phyloP scores from a whole-genome alignment of 2,329 filamentous ascomycete species.

The Mycocentrospora acerina region DNA sequence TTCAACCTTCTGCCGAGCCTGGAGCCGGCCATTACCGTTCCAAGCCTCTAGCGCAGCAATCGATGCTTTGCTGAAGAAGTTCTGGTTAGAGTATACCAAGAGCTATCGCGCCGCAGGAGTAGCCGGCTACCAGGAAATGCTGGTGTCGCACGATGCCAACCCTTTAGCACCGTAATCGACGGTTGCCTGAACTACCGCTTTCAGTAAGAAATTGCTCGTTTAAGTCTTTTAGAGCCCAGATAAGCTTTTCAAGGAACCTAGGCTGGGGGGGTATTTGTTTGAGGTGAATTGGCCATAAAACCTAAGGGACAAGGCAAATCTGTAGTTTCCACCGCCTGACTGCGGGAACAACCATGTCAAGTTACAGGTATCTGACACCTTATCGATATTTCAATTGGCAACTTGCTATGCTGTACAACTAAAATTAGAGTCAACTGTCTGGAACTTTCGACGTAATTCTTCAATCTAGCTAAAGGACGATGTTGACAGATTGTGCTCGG shows the following conservation, averaged over 20 bases:
- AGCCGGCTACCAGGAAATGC: conserved; percentile 1
- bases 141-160: conserved; percentile 8
- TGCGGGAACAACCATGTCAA: too few species aligned
- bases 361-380: too few species aligned
- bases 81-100: conserved; percentile 23
- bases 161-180: conserved; percentile 16
- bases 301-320: too few species aligned
- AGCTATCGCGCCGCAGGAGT: conserved; percentile 3
- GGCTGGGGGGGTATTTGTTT: too few species aligned
- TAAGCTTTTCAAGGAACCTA: conserved; percentile 6
- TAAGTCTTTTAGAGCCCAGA: neutral
- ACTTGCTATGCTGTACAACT: too few species aligned
- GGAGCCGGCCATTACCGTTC: conserved; percentile 9
- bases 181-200: conserved; percentile 6
- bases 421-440: too few species aligned
- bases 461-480: too few species aligned
- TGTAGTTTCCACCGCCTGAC: too few species aligned
- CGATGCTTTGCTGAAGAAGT: conserved; percentile 13
- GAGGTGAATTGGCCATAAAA: too few species aligned
- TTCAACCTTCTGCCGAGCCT: neutral
- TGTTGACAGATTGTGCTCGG: neutral
- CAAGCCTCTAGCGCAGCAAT: conserved; percentile 33
- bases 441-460: too few species aligned
- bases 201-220: conserved; percentile 2
- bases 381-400: too few species aligned